These are phyloP conservation scores for Aureoboletus auriporus DNA, from an alignment of 768 basidiomycete species.

Conservation along the genomic window DNA sequence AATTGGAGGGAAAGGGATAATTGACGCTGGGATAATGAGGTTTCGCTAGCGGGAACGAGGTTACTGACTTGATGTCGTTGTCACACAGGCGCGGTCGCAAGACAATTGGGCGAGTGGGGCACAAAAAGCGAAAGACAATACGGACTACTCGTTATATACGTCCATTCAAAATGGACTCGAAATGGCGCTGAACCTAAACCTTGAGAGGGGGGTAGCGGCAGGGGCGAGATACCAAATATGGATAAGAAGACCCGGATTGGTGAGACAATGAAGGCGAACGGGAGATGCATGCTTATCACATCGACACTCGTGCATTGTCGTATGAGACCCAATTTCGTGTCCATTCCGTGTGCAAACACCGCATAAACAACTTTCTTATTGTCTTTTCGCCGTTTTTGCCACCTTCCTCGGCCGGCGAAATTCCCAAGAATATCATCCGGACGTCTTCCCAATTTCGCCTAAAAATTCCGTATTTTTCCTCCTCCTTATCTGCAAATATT, in stretches of 20 bases:
- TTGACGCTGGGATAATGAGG: slow-evolving; percentile 38
- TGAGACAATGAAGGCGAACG: slow-evolving; percentile 32
- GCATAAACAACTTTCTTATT: slow-evolving; percentile 44
- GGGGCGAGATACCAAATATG: slow-evolving; percentile 19
- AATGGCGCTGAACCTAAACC: slow-evolving; percentile 36
- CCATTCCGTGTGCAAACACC: slow-evolving; percentile 39
- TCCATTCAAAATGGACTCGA: slow-evolving; percentile 26
- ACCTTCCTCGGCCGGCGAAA: slow-evolving; percentile 30
- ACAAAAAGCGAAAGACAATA: slow-evolving; percentile 57
- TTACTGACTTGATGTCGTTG: slow-evolving; percentile 45
- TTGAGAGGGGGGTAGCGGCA: slow-evolving; percentile 16
- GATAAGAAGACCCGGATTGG: slow-evolving; percentile 21
- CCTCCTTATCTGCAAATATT: slow-evolving; percentile 29
- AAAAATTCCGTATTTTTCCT: slow-evolving; percentile 30
- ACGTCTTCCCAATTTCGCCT: slow-evolving; percentile 23
- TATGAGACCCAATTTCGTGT: slow-evolving; percentile 32
- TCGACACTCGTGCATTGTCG: slow-evolving; percentile 24
- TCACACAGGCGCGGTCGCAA: slow-evolving; percentile 41
- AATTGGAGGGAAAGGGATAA: slow-evolving; percentile 25
- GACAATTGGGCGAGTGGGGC: slow-evolving; percentile 67
- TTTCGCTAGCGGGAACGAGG: slow-evolving; percentile 39
- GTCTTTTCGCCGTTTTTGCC: slow-evolving; percentile 35
- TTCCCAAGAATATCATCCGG: slow-evolving; percentile 29
- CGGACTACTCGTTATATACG: slow-evolving; percentile 52
- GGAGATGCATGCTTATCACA: slow-evolving; percentile 30